Evolutionary conservation across 257 asterid species (phyloP), one percentile per base, ranked within the genome.

Genomic region (Thymus mandschuricus): DNA sequence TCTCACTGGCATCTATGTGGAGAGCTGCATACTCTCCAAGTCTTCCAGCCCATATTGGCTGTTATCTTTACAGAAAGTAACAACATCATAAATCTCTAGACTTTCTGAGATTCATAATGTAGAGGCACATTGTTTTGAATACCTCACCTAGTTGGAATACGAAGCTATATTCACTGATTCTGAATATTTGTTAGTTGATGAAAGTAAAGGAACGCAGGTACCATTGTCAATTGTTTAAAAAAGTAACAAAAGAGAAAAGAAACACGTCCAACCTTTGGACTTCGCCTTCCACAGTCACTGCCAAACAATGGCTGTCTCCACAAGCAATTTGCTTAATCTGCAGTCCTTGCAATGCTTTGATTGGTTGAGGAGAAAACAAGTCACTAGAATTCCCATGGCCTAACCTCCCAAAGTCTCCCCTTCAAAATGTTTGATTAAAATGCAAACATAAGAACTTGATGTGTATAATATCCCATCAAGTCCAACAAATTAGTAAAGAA

Each of bases 401-500:
- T 78, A 95, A 79, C 85, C 99, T 83, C 81, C 99, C 99, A 73
- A 95, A 95, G 78, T 95, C 98, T 75, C 99, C 99, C 99, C 99
- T 95, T 54, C 79, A 79, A 69, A 79, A 75, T 51, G 56, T 64
- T 75, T 75, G 21, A 6, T 55, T 27, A 4, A n/a, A 34, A 15
- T 67, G 12, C 43, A 41, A 57, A 61, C 52, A 15, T 8, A 52
- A 9, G 55, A 38, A 38, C 56, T 41, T 29, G 27, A 48, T 30
- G 12, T 31, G 28, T 30, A 66, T 62, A 54, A 43, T 43, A 43
- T 9, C 33, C 70, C 71, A 35, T 30, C 49, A 15, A 71, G 10
- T 44, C 9, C 9, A 43, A 60, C 28, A 34, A 56, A 71, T 45
- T 29, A 51, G 46, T 33, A 10, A 43, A 66, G 27, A 64, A 69